phyloP scores from a whole-genome alignment of 83 land plant genomes.

The Diphasiastrum complanatum region DNA sequence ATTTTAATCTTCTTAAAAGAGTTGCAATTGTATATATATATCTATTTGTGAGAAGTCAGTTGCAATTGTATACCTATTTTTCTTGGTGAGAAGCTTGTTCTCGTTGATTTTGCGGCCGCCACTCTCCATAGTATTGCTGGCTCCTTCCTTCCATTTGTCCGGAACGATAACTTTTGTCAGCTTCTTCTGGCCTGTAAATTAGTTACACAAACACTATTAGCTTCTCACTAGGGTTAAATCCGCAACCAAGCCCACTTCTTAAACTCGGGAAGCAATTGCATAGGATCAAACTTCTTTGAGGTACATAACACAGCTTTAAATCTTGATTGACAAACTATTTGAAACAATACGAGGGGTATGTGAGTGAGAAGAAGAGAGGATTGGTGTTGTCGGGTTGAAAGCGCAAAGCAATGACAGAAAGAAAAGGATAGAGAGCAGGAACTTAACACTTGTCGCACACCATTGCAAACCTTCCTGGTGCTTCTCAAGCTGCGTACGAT shows the following conservation, averaged over 20 bases:
- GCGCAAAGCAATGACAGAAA: not conserved
- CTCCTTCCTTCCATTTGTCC: slow-evolving; percentile 99
- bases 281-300: too few relatives aligned
- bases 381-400: not conserved
- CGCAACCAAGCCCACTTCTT: not conserved
- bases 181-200: slow-evolving; percentile 80
- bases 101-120: slow-evolving; percentile 97
- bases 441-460: slow-evolving; percentile 25
- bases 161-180: slow-evolving; percentile 91
- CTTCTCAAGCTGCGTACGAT: not conserved
- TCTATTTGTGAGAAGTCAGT: too few relatives aligned
- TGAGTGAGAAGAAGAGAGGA: not conserved
- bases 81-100: slow-evolving; percentile 91
- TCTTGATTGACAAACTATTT: too few relatives aligned
- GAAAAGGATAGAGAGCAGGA: not conserved
- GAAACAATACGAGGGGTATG: too few relatives aligned
- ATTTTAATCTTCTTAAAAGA: too few relatives aligned
- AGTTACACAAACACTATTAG: slow-evolving; percentile 5
- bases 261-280: not conserved
- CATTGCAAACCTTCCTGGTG: not conserved
- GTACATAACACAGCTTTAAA: too few relatives aligned
- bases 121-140: slow-evolving; percentile 80
- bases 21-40: too few relatives aligned
- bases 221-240: too few relatives aligned
- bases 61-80: slow-evolving; percentile 62